Conservation (phyloP, 1,139 yeast genomes). For the Hansenula anomala region DNA sequence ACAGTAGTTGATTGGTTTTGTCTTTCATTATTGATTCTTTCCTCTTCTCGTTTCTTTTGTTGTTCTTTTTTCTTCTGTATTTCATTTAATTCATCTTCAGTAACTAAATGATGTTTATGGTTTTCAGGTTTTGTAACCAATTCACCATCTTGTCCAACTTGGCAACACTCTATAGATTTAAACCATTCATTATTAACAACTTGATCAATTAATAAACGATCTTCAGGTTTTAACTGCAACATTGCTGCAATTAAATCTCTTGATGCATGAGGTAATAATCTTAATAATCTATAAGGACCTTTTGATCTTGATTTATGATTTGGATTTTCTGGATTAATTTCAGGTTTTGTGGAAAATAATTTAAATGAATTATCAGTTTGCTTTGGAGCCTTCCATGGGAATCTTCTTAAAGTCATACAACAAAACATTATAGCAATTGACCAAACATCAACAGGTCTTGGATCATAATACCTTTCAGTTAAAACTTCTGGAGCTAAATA, state of each 20-base stretch:
- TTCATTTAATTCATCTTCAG: constrained; percentile 43
- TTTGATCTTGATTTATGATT: constrained; percentile 29
- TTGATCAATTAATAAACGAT: constrained; percentile 66
- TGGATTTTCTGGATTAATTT: constrained; percentile 30
- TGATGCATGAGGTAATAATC: constrained; percentile 77
- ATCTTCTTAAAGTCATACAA: constrained; percentile 66
- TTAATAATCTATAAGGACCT: constrained; percentile 82
- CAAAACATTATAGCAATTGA: constrained; percentile 72
- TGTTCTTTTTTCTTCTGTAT: constrained; percentile 21
- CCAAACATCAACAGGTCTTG: constrained; percentile 74
- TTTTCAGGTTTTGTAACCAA: constrained; percentile 22
- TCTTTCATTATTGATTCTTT: neutral
- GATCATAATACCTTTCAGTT: constrained; percentile 47
- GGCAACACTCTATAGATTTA: constrained; percentile 30
- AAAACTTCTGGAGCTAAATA: constrained; percentile 76
- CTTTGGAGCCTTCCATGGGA: constrained; percentile 79
- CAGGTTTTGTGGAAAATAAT: constrained; percentile 35
- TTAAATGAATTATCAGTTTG: constrained; percentile 47
- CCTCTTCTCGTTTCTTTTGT: constrained; percentile 13
- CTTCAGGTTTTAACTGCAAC: constrained; percentile 64
- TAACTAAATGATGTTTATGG: constrained; percentile 53
- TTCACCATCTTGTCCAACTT: constrained; percentile 30
- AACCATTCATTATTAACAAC: constrained; percentile 71
- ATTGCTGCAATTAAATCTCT: constrained; percentile 68
- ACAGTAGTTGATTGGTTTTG: constrained; percentile 4